Percentiles rank a stretch among this genome's conserved stretches.
Evolutionary conservation across 441 rosid genomes (phyloP).

Genomic region (Mallotus repandus): DNA sequence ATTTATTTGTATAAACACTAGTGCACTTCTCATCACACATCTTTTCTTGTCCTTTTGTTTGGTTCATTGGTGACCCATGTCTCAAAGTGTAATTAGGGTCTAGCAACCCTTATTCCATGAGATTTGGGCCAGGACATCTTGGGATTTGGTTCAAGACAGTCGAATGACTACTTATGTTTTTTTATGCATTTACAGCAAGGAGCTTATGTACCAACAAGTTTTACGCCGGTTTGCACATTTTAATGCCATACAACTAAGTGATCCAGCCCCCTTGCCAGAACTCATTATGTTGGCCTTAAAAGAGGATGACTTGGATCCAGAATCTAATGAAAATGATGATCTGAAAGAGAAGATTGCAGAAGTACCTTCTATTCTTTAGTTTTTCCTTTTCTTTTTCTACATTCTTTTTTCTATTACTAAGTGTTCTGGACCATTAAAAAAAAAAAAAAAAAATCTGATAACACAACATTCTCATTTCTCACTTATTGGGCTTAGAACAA

Average conservation of each 20-base stretch:
- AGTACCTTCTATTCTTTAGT: constrained; percentile 36
- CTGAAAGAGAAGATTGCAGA: constrained; percentile 83
- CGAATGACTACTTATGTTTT: constrained; percentile 11
- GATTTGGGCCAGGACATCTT: not conserved
- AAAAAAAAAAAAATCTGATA: no score
- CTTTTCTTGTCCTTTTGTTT: constrained; percentile 6
- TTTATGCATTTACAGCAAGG: constrained; percentile 62
- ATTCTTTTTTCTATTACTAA: no score
- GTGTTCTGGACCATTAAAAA: no score
- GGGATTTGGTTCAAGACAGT: not conserved
- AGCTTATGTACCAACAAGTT: constrained; percentile 96
- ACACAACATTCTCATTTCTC: no score
- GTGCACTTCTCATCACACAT: not conserved
- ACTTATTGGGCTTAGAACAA: no score
- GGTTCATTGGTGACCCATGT: not conserved
- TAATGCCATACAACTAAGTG: constrained; percentile 82
- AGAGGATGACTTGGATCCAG: constrained; percentile 79
- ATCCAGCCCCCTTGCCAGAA: constrained; percentile 69
- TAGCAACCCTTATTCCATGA: constrained; percentile 1
- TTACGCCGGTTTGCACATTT: constrained; percentile 83
- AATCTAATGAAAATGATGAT: constrained; percentile 56
- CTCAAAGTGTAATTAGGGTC: not conserved
- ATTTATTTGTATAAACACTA: not conserved
- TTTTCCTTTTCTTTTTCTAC: no score
- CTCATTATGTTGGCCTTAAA: constrained; percentile 80